These are phyloP conservation scores for Wickerhamomyces mucosus DNA, from an alignment of 805 yeast species.

Conservation along the genomic window DNA sequence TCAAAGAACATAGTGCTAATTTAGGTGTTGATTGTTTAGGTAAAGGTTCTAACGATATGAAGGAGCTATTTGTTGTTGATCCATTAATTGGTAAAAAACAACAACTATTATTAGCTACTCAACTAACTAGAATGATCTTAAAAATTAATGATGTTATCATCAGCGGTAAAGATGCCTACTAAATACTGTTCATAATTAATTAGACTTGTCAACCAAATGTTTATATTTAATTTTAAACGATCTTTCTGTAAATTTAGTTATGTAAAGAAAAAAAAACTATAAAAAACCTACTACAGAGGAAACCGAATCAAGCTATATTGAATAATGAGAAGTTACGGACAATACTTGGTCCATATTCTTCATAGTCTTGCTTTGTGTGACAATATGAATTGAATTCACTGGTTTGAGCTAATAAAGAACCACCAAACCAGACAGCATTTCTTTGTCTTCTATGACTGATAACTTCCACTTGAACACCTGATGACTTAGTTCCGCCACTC, in stretches of 20 bases:
- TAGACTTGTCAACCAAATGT: too few relatives aligned
- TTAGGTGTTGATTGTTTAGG: slow-evolving; percentile 95
- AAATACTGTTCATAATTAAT: too few relatives aligned
- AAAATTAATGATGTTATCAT: slow-evolving; percentile 95
- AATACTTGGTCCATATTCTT: slow-evolving; percentile 95
- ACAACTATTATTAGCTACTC: slow-evolving; percentile 92
- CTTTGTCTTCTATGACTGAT: slow-evolving; percentile 95
- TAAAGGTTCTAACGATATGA: slow-evolving; percentile 84
- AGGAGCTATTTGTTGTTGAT: slow-evolving; percentile 87
- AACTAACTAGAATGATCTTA: slow-evolving; percentile 93
- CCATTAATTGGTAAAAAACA: slow-evolving; percentile 97
- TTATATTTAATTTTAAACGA: too few relatives aligned
- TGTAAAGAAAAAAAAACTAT: too few relatives aligned
- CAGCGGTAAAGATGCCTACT: slow-evolving; percentile 73
- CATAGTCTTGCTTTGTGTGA: slow-evolving; percentile 94
- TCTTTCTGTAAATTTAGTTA: too few relatives aligned
- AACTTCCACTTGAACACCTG: slow-evolving; percentile 96
- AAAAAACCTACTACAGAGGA: too few relatives aligned
- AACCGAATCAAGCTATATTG: too few relatives aligned
- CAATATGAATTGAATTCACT: slow-evolving; percentile 94
- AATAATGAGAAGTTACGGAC: slow-evolving; percentile 95
- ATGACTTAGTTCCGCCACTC: slow-evolving; percentile 57
- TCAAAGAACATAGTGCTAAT: slow-evolving; percentile 55
- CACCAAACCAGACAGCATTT: slow-evolving; percentile 99
- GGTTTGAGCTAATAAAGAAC: slow-evolving; percentile 92